These are phyloP conservation scores for Paramecium sonneborni DNA, from an alignment of 73 alveolate genomes.

Conservation along the genomic window DNA sequence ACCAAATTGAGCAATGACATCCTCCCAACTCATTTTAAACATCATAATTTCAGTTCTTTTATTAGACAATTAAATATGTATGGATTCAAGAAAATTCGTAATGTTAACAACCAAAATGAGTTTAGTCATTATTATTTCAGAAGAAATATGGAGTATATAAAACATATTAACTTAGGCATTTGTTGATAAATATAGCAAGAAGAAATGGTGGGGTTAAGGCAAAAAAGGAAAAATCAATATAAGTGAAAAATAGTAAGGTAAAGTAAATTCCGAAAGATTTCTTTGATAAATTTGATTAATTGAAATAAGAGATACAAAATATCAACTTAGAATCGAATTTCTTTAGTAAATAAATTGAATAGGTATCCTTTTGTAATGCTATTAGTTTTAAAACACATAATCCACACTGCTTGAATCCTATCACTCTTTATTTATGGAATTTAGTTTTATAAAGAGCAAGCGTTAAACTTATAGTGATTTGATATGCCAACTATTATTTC, in stretches of 20 bases:
- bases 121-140: conserved; percentile 67
- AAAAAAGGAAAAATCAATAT: not conserved
- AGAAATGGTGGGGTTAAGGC: not conserved
- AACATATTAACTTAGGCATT: not conserved
- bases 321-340: not conserved
- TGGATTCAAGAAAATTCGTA: conserved; percentile 79
- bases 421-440: not conserved
- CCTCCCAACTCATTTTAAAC: conserved; percentile 75
- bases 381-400: not conserved
- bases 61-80: conserved; percentile 83
- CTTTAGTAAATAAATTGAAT: not conserved
- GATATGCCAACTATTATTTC: not conserved
- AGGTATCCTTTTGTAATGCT: not conserved
- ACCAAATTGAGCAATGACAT: not conserved
- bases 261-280: not conserved
- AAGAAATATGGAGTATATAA: conserved; percentile 48
- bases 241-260: not conserved
- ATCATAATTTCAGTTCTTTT: conserved; percentile 74
- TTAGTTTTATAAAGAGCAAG: not conserved
- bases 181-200: not conserved
- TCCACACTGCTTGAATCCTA: not conserved
- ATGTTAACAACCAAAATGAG: conserved; percentile 71
- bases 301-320: not conserved
- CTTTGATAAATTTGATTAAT: not conserved
- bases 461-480: not conserved